These are phyloP conservation scores for Blastocystis hominis DNA, from an alignment of 352 stramenopile species.

Conservation along the genomic window DNA sequence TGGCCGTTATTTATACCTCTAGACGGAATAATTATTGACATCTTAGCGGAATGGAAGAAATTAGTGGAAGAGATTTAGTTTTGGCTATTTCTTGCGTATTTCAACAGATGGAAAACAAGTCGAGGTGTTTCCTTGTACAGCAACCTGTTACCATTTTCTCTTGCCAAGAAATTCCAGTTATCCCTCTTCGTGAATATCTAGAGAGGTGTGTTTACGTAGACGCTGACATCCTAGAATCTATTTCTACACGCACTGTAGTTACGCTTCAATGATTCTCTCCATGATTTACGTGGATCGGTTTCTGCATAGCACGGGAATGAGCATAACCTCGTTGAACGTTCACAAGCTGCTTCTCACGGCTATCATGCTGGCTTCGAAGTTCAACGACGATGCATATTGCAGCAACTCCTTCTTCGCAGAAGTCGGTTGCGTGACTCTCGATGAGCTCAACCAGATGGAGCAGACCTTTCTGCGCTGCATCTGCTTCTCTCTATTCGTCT, in stretches of 20 bases:
- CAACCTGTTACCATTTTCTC: background rate
- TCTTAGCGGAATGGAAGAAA: conserved; percentile 31
- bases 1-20: background rate
- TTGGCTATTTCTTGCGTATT: conserved; percentile 20
- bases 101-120: conserved; percentile 8
- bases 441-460: conserved; percentile 89
- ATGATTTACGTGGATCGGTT: conserved; percentile 36
- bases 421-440: conserved; percentile 63
- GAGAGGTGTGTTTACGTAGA: background rate
- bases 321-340: conserved; percentile 44
- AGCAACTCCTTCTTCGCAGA: conserved; percentile 96
- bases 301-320: background rate
- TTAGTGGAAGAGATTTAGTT: conserved; percentile 50
- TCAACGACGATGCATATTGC: conserved; percentile 99
- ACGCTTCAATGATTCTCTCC: background rate
- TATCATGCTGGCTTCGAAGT: conserved; percentile 59
- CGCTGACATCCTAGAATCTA: background rate
- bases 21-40: background rate
- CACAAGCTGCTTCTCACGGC: conserved; percentile 57
- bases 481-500: conserved; percentile 5
- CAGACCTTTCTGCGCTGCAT: conserved; percentile 81
- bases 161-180: background rate
- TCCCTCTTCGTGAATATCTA: conserved; percentile 23
- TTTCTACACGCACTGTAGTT: background rate
- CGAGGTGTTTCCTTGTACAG: background rate